Evolutionary conservation across 495 filamentous ascomycete genomes (phyloP), one percentile per base, ranked within the genome.

Genomic region (Neurospora hispaniola): DNA sequence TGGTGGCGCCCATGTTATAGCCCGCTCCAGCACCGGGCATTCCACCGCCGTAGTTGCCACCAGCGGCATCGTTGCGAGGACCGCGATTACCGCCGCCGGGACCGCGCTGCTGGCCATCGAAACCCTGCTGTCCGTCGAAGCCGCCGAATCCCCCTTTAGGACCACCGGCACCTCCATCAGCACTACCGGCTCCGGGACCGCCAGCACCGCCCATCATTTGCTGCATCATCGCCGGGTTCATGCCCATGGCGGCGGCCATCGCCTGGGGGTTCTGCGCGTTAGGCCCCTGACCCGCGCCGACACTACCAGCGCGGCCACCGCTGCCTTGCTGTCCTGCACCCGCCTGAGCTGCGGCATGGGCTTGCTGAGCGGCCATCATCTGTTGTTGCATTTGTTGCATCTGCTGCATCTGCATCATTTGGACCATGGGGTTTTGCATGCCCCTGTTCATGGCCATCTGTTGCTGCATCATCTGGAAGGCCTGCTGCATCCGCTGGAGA

Each of bases 401-500:
- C 85, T 92, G 90, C 74, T 91, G 89, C 86, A 94, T 90, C 85
- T 87, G 85, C 76, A 83, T 81, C 83, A 84, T 84, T 73, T 85
- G 84, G 80, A 88, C 82, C 87, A 91, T 90, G n/a, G 85, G 85
- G 7, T 88, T 89, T 75, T 90, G 90, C 84, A 91, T 87, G 73
- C 82, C 86, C 72, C 84, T 82, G 74, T 81, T 86, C 81, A 92
- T 92, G 41, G 84, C 87, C 88, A 92, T 91, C 69, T 86, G 86
- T 80, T 96, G 93, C 82, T 97, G 94, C 93, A 98, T 96, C 85
- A 96, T 89, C 39, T 88, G 85, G 80, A 99, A 94, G 80, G 97
- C 97, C 79, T 96, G 92, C 80, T 99, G 96, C 93, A 99, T 97
- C 35, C 94, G 89, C 79, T 96, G 92, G 89, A 94, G 94, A 82